Percentiles rank a stretch among this genome's conserved stretches.
phyloP scores from a whole-genome alignment of 176 grass and related monocot genomes.

The Oryza punctata region DNA sequence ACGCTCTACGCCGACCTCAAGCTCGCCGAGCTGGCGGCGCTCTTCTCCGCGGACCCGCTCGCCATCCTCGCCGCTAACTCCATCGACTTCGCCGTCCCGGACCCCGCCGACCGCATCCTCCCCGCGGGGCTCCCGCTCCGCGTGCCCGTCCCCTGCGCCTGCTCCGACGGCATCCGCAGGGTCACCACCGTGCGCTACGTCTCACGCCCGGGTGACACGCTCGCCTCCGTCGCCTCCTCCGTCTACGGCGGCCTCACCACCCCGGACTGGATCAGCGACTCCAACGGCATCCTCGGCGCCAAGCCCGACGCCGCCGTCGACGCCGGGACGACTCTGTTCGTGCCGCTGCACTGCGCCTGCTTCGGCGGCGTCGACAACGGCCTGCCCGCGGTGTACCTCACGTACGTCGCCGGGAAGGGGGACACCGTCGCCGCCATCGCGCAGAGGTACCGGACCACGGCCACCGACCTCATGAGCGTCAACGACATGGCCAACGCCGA shows the following conservation, averaged over 20 bases:
- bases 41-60: slow-evolving; percentile 72
- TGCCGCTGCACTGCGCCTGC: slow-evolving; percentile 86
- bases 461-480: slow-evolving; percentile 66
- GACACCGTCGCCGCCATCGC: slow-evolving; percentile 69
- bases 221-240: slow-evolving; percentile 47
- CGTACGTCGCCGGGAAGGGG: slow-evolving; percentile 58
- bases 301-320: slow-evolving; percentile 44
- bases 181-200: slow-evolving; percentile 67
- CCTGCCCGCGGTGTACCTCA: slow-evolving; percentile 70
- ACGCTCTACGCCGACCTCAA: slow-evolving; percentile 86
- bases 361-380: slow-evolving; percentile 71
- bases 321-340: slow-evolving; percentile 61
- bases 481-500: slow-evolving; percentile 61
- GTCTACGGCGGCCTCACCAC: slow-evolving; percentile 80
- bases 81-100: slow-evolving; percentile 59
- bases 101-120: slow-evolving; percentile 69
- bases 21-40: slow-evolving; percentile 73
- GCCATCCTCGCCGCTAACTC: slow-evolving; percentile 82
- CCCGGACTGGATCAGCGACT: slow-evolving; percentile 71
- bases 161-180: slow-evolving; percentile 77
- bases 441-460: slow-evolving; percentile 54
- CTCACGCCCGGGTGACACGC: slow-evolving; percentile 68
- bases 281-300: slow-evolving; percentile 50
- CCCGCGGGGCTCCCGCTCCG: slow-evolving; percentile 66
- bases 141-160: slow-evolving; percentile 78